Conservation (phyloP, 108 stramenopile genomes). For the Skeletonema grethae region DNA sequence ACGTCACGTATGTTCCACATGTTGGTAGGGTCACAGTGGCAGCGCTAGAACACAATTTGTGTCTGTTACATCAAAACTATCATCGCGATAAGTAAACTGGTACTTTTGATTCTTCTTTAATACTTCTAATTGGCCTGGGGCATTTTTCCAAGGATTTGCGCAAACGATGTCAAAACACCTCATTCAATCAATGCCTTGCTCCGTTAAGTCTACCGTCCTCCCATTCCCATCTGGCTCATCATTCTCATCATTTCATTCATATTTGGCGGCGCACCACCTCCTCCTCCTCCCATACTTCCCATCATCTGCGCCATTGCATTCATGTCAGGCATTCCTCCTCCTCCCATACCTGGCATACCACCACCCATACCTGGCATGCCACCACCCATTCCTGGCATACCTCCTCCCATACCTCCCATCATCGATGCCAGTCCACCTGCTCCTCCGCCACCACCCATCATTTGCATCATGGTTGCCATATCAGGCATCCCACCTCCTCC, state of each 20-base stretch:
- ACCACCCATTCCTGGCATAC: slow-evolving; percentile 54
- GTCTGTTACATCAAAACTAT: slow-evolving; percentile 68
- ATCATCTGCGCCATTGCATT: slow-evolving; percentile 41
- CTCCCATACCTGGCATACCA: slow-evolving; percentile 57
- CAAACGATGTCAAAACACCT: background rate
- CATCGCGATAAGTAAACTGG: slow-evolving; percentile 3
- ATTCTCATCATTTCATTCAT: slow-evolving; percentile 50
- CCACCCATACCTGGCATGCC: slow-evolving; percentile 58
- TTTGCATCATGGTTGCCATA: slow-evolving; percentile 55
- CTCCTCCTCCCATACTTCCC: slow-evolving; percentile 38
- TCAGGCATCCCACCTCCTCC: slow-evolving; percentile 62
- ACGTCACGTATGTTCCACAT: slow-evolving; percentile 83
- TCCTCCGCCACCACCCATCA: slow-evolving; percentile 62
- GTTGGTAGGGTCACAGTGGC: slow-evolving; percentile 96
- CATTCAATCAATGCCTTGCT: slow-evolving; percentile 62
- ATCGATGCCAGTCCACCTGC: slow-evolving; percentile 48
- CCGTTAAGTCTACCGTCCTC: slow-evolving; percentile 67
- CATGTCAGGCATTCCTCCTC: slow-evolving; percentile 55
- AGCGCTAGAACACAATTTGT: slow-evolving; percentile 87
- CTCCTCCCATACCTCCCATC: slow-evolving; percentile 61
- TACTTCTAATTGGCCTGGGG: slow-evolving; percentile 12
- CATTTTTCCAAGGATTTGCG: background rate
- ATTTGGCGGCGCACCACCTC: background rate
- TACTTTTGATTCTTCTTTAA: background rate
- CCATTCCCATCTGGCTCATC: slow-evolving; percentile 54